Evolutionary conservation across 345 rosid genomes (phyloP).

Genomic region (Aquilaria malaccensis): DNA sequence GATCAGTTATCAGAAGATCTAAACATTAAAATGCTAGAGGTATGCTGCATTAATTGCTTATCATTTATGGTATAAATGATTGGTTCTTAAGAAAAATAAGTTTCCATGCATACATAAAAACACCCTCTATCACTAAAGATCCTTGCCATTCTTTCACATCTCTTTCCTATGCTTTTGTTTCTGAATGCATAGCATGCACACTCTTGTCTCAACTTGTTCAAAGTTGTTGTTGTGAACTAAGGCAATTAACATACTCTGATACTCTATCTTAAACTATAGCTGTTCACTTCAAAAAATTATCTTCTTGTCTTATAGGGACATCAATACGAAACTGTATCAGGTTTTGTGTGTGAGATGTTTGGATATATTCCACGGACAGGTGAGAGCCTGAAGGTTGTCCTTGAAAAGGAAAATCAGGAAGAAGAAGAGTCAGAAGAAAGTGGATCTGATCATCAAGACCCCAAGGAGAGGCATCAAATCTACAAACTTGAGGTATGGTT

Average conservation of each 20-base stretch:
- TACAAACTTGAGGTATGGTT: conserved; percentile 78
- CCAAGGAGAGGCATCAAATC: conserved; percentile 59
- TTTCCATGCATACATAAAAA: too few relatives aligned
- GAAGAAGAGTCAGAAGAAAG: conserved; percentile 49
- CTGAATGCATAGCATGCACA: too few relatives aligned
- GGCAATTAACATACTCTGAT: too few relatives aligned
- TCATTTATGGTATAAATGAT: too few relatives aligned
- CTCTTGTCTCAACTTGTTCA: too few relatives aligned
- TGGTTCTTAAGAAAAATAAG: too few relatives aligned
- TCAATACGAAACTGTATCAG: conserved; percentile 98
- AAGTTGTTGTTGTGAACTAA: too few relatives aligned
- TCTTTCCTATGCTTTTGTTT: too few relatives aligned
- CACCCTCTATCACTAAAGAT: too few relatives aligned
- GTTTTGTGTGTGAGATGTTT: conserved; percentile 91
- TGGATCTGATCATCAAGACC: conserved; percentile 59
- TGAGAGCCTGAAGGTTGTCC: conserved; percentile 69
- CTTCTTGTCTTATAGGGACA: conserved; percentile 53
- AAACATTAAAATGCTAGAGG: conserved; percentile 96
- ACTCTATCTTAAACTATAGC: too few relatives aligned
- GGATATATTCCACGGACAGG: conserved; percentile 98
- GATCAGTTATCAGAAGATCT: conserved; percentile 95
- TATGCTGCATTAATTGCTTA: conserved; percentile 20
- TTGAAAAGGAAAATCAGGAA: conserved; percentile 76
- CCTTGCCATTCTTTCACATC: too few relatives aligned
- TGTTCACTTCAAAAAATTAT: too few relatives aligned